Conservation (phyloP, 495 filamentous ascomycete species). For the Trichoderma virens region DNA sequence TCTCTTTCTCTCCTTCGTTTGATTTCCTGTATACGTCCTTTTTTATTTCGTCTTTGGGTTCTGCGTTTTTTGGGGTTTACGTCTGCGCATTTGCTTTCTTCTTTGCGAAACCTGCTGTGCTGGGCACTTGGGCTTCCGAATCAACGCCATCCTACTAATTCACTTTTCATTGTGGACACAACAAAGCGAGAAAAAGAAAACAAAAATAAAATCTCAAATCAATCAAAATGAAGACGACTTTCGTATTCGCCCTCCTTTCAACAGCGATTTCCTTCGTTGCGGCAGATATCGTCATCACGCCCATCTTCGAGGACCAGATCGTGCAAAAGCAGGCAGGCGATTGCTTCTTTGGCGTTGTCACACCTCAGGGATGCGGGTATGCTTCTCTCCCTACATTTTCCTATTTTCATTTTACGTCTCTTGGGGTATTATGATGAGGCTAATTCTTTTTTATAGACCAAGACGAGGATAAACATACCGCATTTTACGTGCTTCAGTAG, state of each 20-base stretch:
- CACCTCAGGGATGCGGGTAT: constrained; percentile 41
- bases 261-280: constrained; percentile 35
- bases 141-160: neutral
- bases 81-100: neutral
- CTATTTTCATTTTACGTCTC: neutral
- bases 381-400: constrained; percentile 18
- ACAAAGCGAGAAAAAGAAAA: neutral
- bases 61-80: neutral
- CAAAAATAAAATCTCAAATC: neutral
- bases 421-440: neutral
- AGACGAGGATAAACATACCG: neutral
- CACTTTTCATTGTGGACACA: neutral
- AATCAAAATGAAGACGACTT: constrained; percentile 31
- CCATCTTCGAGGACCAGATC: constrained; percentile 36
- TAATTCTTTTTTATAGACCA: neutral
- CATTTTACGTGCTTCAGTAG: no score
- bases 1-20: constrained; percentile 7
- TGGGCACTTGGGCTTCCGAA: no score
- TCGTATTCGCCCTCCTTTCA: constrained; percentile 24
- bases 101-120: neutral
- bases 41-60: neutral
- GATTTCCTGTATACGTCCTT: neutral
- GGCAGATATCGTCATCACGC: constrained; percentile 40
- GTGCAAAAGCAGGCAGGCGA: constrained; percentile 31
- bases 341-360: constrained; percentile 42